Evolutionary conservation across 192 early-diverging fungal species (phyloP).

Genomic region (Podila horticola): DNA sequence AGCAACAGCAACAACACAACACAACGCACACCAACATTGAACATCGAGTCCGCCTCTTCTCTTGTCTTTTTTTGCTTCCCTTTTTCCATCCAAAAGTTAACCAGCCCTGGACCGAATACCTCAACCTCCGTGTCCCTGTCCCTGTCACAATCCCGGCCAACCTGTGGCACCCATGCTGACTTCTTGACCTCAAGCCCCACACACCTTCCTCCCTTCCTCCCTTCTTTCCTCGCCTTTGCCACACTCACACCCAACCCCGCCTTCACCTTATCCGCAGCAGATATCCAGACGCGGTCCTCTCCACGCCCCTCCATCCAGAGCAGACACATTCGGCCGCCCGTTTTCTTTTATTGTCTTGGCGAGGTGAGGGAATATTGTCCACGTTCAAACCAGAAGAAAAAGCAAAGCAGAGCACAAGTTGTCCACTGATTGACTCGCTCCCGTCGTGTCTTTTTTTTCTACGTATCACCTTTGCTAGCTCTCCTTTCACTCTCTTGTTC

Average conservation of each 20-base stretch:
- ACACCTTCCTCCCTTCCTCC: neutral
- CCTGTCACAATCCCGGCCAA: neutral
- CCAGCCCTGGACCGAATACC: neutral
- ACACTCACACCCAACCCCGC: neutral
- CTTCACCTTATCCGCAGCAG: too few relatives aligned
- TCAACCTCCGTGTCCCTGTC: neutral
- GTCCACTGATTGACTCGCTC: too few relatives aligned
- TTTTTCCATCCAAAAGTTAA: neutral
- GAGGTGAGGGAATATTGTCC: neutral
- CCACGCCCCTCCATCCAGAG: too few relatives aligned
- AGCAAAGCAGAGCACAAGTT: neutral
- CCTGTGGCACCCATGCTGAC: conserved; percentile 21
- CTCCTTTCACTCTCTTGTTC: conserved; percentile 1
- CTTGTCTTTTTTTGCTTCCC: too few relatives aligned
- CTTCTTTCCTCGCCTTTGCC: neutral
- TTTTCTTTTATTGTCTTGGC: neutral
- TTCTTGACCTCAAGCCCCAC: conserved; percentile 16
- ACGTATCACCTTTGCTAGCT: neutral
- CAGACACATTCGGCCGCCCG: neutral
- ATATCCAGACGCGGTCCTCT: too few relatives aligned
- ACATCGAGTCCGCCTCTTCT: too few relatives aligned
- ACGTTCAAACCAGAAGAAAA: neutral
- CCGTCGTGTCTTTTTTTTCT: neutral
- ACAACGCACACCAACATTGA: neutral
- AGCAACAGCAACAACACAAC: neutral